These are phyloP conservation scores for Zygoascus biomembranicola DNA, from an alignment of 805 yeast genomes.

Conservation along the genomic window DNA sequence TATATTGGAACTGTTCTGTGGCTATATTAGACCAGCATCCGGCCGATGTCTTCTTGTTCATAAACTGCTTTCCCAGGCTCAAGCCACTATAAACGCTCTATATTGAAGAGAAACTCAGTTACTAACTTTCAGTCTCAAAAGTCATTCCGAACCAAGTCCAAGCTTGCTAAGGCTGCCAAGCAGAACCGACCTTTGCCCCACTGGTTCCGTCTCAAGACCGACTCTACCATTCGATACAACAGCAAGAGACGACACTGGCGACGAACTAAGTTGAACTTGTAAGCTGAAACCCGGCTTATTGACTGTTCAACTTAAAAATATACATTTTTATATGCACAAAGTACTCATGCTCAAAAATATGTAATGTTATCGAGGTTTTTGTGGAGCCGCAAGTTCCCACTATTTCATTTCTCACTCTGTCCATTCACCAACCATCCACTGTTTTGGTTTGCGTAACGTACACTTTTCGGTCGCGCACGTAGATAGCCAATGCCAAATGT, in stretches of 20 bases:
- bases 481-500: background rate
- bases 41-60: background rate
- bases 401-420: background rate
- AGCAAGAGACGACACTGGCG: constrained; percentile 99
- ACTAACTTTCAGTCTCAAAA: constrained; percentile 47
- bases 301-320: background rate
- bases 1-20: too few species aligned
- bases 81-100: too few species aligned
- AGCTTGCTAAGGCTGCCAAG: constrained; percentile 97
- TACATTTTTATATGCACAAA: background rate
- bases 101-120: background rate
- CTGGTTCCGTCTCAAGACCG: constrained; percentile 98
- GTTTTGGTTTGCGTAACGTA: too few species aligned
- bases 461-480: too few species aligned
- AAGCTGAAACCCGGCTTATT: constrained; percentile 32
- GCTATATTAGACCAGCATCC: background rate
- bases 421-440: background rate
- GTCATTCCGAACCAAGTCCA: constrained; percentile 94
- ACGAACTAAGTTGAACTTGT: constrained; percentile 97
- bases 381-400: background rate
- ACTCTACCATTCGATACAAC: constrained; percentile 96
- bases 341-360: background rate
- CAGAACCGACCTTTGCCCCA: constrained; percentile 99
- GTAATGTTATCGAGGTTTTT: background rate
- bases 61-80: too few species aligned